Evolutionary conservation across 345 rosid genomes (phyloP).

Genomic region (Xanthoceras sorbifolium): DNA sequence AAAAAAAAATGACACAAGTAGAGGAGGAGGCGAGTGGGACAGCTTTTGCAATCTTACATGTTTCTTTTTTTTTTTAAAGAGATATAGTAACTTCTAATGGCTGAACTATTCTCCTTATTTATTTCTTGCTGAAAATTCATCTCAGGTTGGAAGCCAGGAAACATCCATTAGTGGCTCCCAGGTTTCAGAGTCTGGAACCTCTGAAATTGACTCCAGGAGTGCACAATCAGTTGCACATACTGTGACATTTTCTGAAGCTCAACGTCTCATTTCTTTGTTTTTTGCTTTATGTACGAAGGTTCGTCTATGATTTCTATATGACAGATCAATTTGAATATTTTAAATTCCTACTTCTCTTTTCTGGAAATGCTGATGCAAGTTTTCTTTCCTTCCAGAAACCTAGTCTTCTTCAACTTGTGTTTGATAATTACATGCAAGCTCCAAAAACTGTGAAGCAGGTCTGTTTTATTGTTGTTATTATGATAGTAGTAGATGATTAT

Average conservation of each 20-base stretch:
- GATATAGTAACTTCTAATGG: constrained; percentile 1
- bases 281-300: constrained; percentile 98
- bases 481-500: background rate
- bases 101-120: background rate
- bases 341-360: constrained; percentile 9
- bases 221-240: constrained; percentile 43
- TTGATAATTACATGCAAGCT: constrained; percentile 73
- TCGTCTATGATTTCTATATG: constrained; percentile 16
- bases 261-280: constrained; percentile 79
- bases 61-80: background rate
- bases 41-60: background rate
- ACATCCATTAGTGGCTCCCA: constrained; percentile 56
- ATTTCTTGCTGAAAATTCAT: constrained; percentile 28
- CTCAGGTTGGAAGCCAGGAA: constrained; percentile 59
- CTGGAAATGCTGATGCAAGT: constrained; percentile 25
- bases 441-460: constrained; percentile 92
- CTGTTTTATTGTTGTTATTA: constrained; percentile 11
- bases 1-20: background rate
- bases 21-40: background rate
- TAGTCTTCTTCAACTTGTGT: constrained; percentile 76
- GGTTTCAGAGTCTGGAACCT: constrained; percentile 45
- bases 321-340: constrained; percentile 18
- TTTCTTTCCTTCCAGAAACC: constrained; percentile 63
- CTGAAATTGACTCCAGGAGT: constrained; percentile 46
- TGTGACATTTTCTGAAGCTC: constrained; percentile 75